phyloP scores from a whole-genome alignment of 306 rosid species.

The Rosa multiflora region DNA sequence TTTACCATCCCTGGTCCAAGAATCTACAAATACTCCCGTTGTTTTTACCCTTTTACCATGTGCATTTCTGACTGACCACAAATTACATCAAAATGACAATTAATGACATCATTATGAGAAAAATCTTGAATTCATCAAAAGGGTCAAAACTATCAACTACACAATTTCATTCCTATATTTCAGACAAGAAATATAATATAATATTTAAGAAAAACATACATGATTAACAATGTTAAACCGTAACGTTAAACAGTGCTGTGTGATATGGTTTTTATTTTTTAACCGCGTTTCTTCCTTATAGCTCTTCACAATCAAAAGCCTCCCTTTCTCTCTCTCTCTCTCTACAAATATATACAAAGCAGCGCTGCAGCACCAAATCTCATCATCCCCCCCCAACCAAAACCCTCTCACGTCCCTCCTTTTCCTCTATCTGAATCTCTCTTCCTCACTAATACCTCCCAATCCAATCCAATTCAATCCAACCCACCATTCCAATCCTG shows the following conservation, averaged over 20 bases:
- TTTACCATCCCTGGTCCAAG: too few relatives aligned
- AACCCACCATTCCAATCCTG: slow-evolving; percentile 19
- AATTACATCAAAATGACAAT: not conserved
- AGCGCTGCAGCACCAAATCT: slow-evolving; percentile 53
- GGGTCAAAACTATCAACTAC: too few relatives aligned
- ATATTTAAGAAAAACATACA: too few relatives aligned
- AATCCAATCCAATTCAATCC: slow-evolving; percentile 31
- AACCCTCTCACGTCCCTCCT: slow-evolving; percentile 41
- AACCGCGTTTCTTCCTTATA: not conserved
- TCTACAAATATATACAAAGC: slow-evolving; percentile 28
- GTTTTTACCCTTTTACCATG: not conserved
- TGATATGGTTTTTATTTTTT: not conserved
- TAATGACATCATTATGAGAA: not conserved
- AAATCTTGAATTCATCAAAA: too few relatives aligned
- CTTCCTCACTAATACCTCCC: slow-evolving; percentile 13
- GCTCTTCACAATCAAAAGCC: slow-evolving; percentile 9
- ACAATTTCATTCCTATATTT: not conserved
- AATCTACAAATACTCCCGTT: too few relatives aligned
- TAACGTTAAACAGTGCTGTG: slow-evolving; percentile 28
- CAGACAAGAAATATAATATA: not conserved
- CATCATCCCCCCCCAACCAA: slow-evolving; percentile 50
- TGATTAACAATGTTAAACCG: slow-evolving; percentile 8
- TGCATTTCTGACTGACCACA: too few relatives aligned
- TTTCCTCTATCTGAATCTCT: slow-evolving; percentile 41
- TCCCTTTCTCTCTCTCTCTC: not conserved